Base-by-base conservation (phyloP, 2,329 filamentous ascomycete species). In the Coniosporium tulheliwenetii region DNA sequence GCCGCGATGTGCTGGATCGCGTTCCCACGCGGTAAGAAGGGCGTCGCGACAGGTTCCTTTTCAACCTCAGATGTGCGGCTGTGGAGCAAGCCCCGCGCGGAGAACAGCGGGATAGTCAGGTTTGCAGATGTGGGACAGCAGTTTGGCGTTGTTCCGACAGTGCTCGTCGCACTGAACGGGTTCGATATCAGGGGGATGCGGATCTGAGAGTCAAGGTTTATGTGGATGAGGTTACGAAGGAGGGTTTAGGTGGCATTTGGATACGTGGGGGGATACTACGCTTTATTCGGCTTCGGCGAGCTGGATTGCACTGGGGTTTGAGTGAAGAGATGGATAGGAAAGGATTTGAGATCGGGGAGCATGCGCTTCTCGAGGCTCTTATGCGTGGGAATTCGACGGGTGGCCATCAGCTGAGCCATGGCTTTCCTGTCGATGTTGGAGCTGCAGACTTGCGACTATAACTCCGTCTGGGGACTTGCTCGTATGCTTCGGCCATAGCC, bases 1-100 rank as follows among this genome's bases (percentile, higher is more conserved):
- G 53, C 50, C 4, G 52, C 50, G 2, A 47, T 56, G 45, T 49
- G 45, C 38, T 56, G 50, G 50, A 53, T 56, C n/a, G 53, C 51
- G 1, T 54, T 53, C 41, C 51, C 52, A 0, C 43, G 43, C 37
- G 39, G 38, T 8, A 56, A 56, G 41, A 41, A 37, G 36, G 45
- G 45, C 29, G 52, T 54, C 2, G 50, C 48, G 14, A 45, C 42
- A n/a, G 53, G 53, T 3, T 41, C 41, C n/a, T 50, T 55, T 38
- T 41, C 41, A 9, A 52, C 52, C 5, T 39, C 37, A 2, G 51
- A 54, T 43, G 48, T 50, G 38, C 40, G 51, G 19, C 43, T 39
- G 13, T 50, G 47, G 47, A 43, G 41, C 29, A 44, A 49, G 14
- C 38, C 45, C 2, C 46, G 43, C 37, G 39, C 42, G 8, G 39